Conservation (phyloP, 345 rosid species). For the Eucalyptus sp. region DNA sequence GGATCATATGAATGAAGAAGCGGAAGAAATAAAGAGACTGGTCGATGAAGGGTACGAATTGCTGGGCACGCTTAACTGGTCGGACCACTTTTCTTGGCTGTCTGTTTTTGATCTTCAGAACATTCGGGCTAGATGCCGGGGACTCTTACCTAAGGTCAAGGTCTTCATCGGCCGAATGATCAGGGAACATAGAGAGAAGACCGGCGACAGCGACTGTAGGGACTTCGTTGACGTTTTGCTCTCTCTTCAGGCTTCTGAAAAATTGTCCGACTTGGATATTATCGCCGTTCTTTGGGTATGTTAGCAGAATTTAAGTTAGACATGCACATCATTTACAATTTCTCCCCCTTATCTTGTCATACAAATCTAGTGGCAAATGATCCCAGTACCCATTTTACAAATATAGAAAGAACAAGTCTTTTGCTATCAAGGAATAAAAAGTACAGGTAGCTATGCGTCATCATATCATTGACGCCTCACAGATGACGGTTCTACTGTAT, state of each 20-base stretch:
- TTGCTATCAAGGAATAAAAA: background rate
- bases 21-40: slow-evolving; percentile 10
- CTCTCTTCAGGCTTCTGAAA: slow-evolving; percentile 22
- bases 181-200: background rate
- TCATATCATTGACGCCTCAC: background rate
- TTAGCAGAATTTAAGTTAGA: background rate
- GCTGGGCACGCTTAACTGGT: slow-evolving; percentile 35
- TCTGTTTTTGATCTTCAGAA: slow-evolving; percentile 26
- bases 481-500: background rate
- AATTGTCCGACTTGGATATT: slow-evolving; percentile 18
- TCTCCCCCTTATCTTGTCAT: background rate
- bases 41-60: slow-evolving; percentile 44
- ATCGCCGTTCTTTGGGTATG: slow-evolving; percentile 41
- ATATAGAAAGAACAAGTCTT: background rate
- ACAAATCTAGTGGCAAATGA: background rate
- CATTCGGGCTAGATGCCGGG: slow-evolving; percentile 28
- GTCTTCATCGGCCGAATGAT: slow-evolving; percentile 25
- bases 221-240: slow-evolving; percentile 35
- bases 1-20: background rate
- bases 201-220: background rate
- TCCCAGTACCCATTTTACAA: background rate
- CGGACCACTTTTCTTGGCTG: slow-evolving; percentile 45
- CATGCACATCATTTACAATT: background rate
- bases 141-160: slow-evolving; percentile 31
- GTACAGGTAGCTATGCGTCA: background rate